Conservation (phyloP, 202 grass and related monocot species). For the Zizania palustris region DNA sequence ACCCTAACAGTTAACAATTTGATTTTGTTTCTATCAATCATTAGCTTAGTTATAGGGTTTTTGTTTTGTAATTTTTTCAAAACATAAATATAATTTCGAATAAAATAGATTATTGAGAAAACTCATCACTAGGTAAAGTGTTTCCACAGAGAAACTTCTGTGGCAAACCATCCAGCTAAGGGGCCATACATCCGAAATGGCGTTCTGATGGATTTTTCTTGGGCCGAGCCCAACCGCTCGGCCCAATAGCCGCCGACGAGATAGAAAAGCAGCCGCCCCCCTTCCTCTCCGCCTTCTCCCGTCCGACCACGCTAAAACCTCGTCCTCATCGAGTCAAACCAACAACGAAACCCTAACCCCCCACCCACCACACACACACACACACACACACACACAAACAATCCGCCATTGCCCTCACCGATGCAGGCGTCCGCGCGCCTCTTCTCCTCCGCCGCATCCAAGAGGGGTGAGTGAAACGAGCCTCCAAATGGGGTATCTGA, state of each 20-base stretch:
- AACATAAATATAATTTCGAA: too few species aligned
- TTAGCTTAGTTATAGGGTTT: too few species aligned
- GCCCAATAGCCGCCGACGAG: background rate
- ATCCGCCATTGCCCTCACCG: constrained; percentile 22
- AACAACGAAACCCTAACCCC: constrained; percentile 40
- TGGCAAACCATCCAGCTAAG: too few species aligned
- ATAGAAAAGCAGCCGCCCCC: background rate
- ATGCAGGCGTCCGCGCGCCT: constrained; percentile 67
- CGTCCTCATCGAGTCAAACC: background rate
- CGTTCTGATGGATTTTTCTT: background rate
- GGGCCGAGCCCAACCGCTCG: background rate
- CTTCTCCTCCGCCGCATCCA: constrained; percentile 50
- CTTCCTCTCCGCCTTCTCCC: background rate
- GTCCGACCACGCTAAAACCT: constrained; percentile 19
- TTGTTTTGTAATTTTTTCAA: too few species aligned
- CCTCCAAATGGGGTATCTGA: background rate
- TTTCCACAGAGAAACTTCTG: too few species aligned
- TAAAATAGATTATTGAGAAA: too few species aligned
- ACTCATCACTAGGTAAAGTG: too few species aligned
- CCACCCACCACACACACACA: background rate
- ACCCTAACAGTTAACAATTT: too few species aligned
- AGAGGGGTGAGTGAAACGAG: constrained; percentile 49
- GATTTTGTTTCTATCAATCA: too few species aligned
- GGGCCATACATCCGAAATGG: background rate
- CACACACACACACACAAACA: too few species aligned